Evolutionary conservation across 495 filamentous ascomycete genomes (phyloP).

Genomic region (Aspergillus wentii): DNA sequence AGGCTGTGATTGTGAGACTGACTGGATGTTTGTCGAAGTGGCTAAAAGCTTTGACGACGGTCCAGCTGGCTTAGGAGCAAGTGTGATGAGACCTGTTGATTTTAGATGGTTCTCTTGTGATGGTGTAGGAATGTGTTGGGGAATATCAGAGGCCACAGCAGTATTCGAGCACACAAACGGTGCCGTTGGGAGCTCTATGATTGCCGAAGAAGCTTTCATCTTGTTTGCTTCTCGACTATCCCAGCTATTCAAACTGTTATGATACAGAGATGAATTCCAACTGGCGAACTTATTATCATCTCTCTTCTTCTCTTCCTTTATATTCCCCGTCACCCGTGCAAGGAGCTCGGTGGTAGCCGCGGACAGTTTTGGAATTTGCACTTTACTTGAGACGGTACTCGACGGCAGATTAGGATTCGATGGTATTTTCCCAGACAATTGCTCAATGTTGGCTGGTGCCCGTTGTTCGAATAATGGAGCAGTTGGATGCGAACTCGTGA

Average conservation of each 20-base stretch:
- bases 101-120: not conserved
- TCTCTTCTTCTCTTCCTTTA: conserved; percentile 11
- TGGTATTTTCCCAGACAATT: not conserved
- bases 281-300: conserved; percentile 9
- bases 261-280: conserved; percentile 7
- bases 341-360: conserved; percentile 21
- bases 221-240: conserved; percentile 2
- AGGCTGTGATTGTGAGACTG: conserved; percentile 1
- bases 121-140: conserved; percentile 3
- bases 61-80: conserved; percentile 13
- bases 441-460: conserved; percentile 3
- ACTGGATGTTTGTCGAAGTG: not conserved
- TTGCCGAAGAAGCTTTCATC: conserved; percentile 19
- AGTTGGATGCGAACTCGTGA: conserved; percentile 10
- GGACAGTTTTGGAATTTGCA: conserved; percentile 19
- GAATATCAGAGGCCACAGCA: conserved; percentile 6
- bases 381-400: conserved; percentile 8
- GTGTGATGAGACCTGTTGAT: conserved; percentile 4
- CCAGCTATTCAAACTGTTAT: not conserved
- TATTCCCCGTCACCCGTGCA: conserved; percentile 15
- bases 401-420: conserved; percentile 9
- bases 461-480: not conserved
- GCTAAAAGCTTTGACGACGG: not conserved
- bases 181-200: conserved; percentile 19
- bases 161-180: conserved; percentile 14